Evolutionary conservation across 257 asterid species (phyloP), one percentile per base, ranked within the genome.

Genomic region (Cinchona pubescens): DNA sequence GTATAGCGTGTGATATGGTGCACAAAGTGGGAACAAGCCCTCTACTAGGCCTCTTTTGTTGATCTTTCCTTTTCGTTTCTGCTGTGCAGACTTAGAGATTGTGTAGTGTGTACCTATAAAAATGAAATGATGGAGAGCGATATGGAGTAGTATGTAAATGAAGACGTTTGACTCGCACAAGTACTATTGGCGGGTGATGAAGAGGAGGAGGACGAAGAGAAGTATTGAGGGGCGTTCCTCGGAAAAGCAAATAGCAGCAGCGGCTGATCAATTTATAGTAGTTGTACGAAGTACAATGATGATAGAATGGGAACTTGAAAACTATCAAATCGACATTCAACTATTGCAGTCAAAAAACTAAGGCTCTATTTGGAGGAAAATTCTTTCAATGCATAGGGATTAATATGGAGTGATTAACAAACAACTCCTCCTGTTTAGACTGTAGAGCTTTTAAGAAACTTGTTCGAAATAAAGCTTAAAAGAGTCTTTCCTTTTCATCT

Each of bases 171-270:
- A 59, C 29, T 81, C 58, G 4, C 25, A 56, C 5, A 2, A 21
- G 55, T 0, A 15, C 45, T 58, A 67, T 79, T 76, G 82, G 77
- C 70, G 32, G 76, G 56, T 38, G 78, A 27, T 62, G 80, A 19
- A 66, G 79, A n/a, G n/a, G 79, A 65, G 32, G 70, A 48, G 29
- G 69, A 12, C 34, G 70, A 46, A 27, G 76, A 29, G 51, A 59
- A 25, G 56, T 9, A 59, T 67, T 65, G 69, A 72, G 45, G 62
- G 81, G 77, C 69, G 67, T 77, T 78, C 88, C 84, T 86, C 56
- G 88, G 86, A 74, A 82, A 83, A 82, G 60, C 79, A 72, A 77
- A 49, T 7, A 55, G 78, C 38, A 43, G 21, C 40, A 60, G 37
- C 27, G 71, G 78, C 53, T 43, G 70, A 40, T 69, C 71, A 21